Evolutionary conservation across 148 eudicot genomes (phyloP).

Genomic region (Cornus kousa): DNA sequence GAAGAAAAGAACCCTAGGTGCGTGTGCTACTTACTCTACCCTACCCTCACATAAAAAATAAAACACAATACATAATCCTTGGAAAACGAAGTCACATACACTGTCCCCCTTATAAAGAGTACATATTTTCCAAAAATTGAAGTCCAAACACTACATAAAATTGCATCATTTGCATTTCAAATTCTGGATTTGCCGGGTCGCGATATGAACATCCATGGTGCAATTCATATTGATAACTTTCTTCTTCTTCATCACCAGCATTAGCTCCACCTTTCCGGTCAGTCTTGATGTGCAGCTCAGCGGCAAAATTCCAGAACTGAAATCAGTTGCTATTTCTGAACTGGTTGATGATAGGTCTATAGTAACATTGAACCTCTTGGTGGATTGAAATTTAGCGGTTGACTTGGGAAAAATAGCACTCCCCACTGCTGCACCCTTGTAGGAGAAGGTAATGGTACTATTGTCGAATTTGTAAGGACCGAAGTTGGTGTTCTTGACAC

Average conservation of each 20-base stretch:
- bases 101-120: no score
- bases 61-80: no score
- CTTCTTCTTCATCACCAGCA: background rate
- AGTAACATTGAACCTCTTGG: conserved; percentile 1
- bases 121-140: no score
- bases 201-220: background rate
- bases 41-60: no score
- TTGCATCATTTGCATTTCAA: no score
- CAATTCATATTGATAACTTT: background rate
- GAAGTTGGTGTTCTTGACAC: conserved; percentile 10
- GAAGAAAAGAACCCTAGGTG: no score
- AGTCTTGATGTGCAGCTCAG: background rate
- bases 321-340: background rate
- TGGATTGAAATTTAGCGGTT: background rate
- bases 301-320: conserved; percentile 10
- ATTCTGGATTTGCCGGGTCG: no score
- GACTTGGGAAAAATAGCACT: background rate
- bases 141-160: no score
- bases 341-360: background rate
- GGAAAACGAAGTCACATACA: no score
- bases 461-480: background rate
- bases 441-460: background rate
- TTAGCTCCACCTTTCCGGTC: background rate
- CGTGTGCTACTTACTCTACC: no score
- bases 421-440: background rate